phyloP scores from a whole-genome alignment of 768 basidiomycete species.

The Psilocybe cubensis region DNA sequence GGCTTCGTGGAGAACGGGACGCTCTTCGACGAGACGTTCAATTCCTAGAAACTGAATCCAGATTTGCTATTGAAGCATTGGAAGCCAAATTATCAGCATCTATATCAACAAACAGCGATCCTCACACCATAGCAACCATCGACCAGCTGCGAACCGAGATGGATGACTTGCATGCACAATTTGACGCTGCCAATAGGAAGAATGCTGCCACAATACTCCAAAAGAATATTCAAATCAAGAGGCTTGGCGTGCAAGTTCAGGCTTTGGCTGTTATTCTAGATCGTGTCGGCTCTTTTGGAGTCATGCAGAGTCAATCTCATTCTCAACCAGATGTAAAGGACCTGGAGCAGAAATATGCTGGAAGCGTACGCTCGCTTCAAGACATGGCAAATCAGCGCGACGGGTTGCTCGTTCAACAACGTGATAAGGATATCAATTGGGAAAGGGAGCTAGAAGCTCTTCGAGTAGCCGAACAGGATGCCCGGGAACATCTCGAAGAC shows the following conservation, averaged over 20 bases:
- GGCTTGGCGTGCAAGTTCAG: slow-evolving; percentile 29
- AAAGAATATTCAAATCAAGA: slow-evolving; percentile 34
- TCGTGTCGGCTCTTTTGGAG: slow-evolving; percentile 5
- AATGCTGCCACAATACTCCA: slow-evolving; percentile 20
- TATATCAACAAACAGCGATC: slow-evolving; percentile 21
- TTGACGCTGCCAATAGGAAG: slow-evolving; percentile 14
- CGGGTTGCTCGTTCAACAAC: slow-evolving; percentile 36
- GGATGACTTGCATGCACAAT: slow-evolving; percentile 28
- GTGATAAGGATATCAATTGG: slow-evolving; percentile 33
- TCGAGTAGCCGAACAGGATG: slow-evolving; percentile 39
- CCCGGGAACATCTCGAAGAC: slow-evolving; percentile 39
- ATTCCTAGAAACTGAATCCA: slow-evolving; percentile 70
- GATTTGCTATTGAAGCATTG: slow-evolving; percentile 62
- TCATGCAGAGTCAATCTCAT: too few species aligned
- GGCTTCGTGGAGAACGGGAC: slow-evolving; percentile 70
- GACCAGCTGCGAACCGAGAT: slow-evolving; percentile 32
- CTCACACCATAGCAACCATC: slow-evolving; percentile 25
- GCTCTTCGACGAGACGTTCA: slow-evolving; percentile 62
- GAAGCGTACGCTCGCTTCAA: slow-evolving; percentile 36
- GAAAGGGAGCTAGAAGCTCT: slow-evolving; percentile 32
- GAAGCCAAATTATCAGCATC: slow-evolving; percentile 48
- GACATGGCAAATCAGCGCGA: slow-evolving; percentile 39
- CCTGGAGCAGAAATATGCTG: slow-evolving; percentile 37
- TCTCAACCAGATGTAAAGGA: slow-evolving; percentile 28
- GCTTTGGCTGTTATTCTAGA: slow-evolving; percentile 19